Conservation (phyloP, 2,329 filamentous ascomycete species). For the Chaetomiaceae sp. region DNA sequence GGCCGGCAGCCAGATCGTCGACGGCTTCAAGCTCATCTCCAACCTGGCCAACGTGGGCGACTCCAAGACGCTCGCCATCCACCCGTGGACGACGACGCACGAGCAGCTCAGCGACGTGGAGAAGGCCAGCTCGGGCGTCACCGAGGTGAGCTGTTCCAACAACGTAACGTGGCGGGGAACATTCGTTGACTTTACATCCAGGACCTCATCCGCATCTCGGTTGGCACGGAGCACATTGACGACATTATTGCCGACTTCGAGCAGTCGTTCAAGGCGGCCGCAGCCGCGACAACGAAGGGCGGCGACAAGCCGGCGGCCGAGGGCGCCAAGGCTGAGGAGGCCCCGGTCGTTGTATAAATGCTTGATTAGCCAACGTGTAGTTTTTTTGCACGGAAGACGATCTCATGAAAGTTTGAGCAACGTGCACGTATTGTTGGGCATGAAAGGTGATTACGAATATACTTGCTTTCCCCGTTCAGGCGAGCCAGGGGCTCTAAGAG, state of each 20-base stretch:
- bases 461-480: no score
- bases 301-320: slow-evolving; percentile 22
- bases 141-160: slow-evolving; percentile 46
- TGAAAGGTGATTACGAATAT: no score
- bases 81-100: slow-evolving; percentile 93
- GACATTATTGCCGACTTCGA: slow-evolving; percentile 95
- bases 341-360: slow-evolving; percentile 32
- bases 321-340: slow-evolving; percentile 35
- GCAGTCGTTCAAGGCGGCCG: slow-evolving; percentile 69
- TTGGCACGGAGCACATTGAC: slow-evolving; percentile 94
- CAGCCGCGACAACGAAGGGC: slow-evolving; percentile 37
- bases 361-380: slow-evolving; percentile 6
- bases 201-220: slow-evolving; percentile 90
- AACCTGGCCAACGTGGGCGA: slow-evolving; percentile 96
- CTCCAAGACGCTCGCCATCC: slow-evolving; percentile 89
- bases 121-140: slow-evolving; percentile 73
- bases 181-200: slow-evolving; percentile 29
- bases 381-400: no score
- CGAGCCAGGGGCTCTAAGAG: background rate
- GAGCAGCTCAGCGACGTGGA: slow-evolving; percentile 84
- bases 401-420: no score
- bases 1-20: slow-evolving; percentile 84
- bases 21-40: slow-evolving; percentile 90
- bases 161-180: slow-evolving; percentile 3
- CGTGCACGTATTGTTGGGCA: no score